These are phyloP conservation scores for Salix viminalis DNA, from an alignment of 345 rosid species.

Conservation along the genomic window DNA sequence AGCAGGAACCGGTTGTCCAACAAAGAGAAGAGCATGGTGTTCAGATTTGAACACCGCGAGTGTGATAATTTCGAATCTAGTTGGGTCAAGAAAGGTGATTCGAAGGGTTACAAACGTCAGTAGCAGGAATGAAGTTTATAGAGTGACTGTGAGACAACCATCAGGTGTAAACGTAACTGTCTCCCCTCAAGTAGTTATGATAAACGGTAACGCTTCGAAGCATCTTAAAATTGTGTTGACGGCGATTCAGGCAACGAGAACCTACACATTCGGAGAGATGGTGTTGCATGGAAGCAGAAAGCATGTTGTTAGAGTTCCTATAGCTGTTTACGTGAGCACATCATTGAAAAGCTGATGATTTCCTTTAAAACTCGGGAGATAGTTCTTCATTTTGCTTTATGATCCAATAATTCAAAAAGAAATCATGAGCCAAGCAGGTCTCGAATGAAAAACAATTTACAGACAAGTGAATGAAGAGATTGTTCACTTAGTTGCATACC, in stretches of 20 bases:
- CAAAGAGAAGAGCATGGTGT: conserved; percentile 25
- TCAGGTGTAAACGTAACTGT: conserved; percentile 31
- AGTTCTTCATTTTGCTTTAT: background rate
- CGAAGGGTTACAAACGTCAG: conserved; percentile 31
- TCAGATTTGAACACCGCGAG: conserved; percentile 42
- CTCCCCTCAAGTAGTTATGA: conserved; percentile 14
- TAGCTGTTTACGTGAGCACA: conserved; percentile 33
- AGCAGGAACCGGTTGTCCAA: conserved; percentile 30
- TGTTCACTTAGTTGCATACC: background rate
- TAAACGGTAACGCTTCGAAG: conserved; percentile 30
- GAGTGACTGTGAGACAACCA: conserved; percentile 27
- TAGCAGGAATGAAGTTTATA: conserved; percentile 26
- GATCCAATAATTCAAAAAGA: background rate
- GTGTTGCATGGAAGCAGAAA: conserved; percentile 30
- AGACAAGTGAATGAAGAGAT: background rate
- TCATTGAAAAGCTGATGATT: conserved; percentile 6
- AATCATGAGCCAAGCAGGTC: background rate
- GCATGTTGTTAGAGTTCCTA: conserved; percentile 35
- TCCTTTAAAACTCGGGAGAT: background rate
- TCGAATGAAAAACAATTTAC: background rate
- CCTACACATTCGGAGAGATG: conserved; percentile 36
- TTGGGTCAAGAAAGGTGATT: conserved; percentile 34
- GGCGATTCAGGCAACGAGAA: conserved; percentile 26
- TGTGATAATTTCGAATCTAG: conserved; percentile 34
- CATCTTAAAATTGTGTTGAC: conserved; percentile 20